Evolutionary conservation across 129 eudicot genomes (phyloP).

Genomic region (Centrapalus pauciflorus): DNA sequence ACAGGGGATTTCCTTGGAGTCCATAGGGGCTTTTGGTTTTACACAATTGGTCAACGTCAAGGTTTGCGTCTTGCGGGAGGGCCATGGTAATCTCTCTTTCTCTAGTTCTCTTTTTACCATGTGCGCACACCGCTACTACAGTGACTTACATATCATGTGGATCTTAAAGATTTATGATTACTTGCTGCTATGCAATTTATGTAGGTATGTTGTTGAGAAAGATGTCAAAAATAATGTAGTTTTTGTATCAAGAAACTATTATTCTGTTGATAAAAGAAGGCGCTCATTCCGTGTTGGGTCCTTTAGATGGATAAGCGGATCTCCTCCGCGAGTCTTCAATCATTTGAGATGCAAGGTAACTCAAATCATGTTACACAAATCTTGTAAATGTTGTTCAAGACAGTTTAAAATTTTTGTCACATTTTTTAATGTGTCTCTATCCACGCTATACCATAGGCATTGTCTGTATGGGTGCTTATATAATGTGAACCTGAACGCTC

Average conservation of each 20-base stretch:
- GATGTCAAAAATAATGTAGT: slow-evolving; percentile 76
- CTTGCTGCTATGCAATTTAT: slow-evolving; percentile 11
- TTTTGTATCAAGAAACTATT: slow-evolving; percentile 85
- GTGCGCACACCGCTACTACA: too few species aligned
- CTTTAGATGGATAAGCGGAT: slow-evolving; percentile 70
- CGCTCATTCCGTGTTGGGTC: slow-evolving; percentile 90
- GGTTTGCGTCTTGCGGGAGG: slow-evolving; percentile 95
- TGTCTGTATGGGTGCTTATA: background rate
- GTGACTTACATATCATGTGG: background rate
- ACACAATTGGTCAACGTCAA: slow-evolving; percentile 97
- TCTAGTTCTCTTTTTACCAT: background rate
- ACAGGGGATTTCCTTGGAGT: slow-evolving; percentile 80
- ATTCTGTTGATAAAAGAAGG: slow-evolving; percentile 84
- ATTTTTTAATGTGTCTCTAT: too few species aligned
- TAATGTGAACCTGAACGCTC: background rate
- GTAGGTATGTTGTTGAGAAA: slow-evolving; percentile 97
- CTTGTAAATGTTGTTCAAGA: background rate
- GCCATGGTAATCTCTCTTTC: slow-evolving; percentile 61
- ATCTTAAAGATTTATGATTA: background rate
- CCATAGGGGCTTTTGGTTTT: slow-evolving; percentile 93
- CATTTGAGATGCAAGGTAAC: slow-evolving; percentile 88
- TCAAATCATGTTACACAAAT: background rate
- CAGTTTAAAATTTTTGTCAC: background rate
- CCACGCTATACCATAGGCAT: too few species aligned
- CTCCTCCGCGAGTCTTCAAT: slow-evolving; percentile 39